A percentile compares a stretch with the other conserved stretches of the same genome.
phyloP scores from a whole-genome alignment of 2,329 filamentous ascomycete genomes.

The Pseudogymnoascus sp. region DNA sequence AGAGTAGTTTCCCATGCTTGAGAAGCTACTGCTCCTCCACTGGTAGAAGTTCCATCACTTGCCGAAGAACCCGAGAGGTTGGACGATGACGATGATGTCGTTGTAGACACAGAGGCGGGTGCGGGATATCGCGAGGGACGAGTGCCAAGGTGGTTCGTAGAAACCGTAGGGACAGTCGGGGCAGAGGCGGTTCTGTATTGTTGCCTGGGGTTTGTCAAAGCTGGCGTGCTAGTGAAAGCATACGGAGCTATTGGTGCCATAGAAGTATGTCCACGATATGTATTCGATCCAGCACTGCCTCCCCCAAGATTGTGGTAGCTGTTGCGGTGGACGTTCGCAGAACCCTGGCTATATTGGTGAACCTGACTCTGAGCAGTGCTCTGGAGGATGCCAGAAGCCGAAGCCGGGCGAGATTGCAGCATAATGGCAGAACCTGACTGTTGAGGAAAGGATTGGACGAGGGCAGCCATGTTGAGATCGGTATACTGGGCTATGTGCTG shows the following conservation, averaged over 20 bases:
- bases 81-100: slow-evolving; percentile 28
- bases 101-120: slow-evolving; percentile 44
- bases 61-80: slow-evolving; percentile 23
- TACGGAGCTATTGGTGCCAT: slow-evolving; percentile 64
- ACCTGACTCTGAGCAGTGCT: slow-evolving; percentile 26
- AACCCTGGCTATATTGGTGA: slow-evolving; percentile 39
- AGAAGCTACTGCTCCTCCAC: slow-evolving; percentile 15
- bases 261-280: slow-evolving; percentile 44
- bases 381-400: slow-evolving; percentile 47
- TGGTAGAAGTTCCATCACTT: not conserved
- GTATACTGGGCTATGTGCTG: not conserved
- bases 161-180: slow-evolving; percentile 37
- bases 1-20: slow-evolving; percentile 12
- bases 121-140: slow-evolving; percentile 37
- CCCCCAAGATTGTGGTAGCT: slow-evolving; percentile 45
- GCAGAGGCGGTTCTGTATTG: slow-evolving; percentile 49
- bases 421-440: slow-evolving; percentile 66
- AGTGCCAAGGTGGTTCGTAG: slow-evolving; percentile 28
- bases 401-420: slow-evolving; percentile 65
- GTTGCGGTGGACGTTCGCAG: slow-evolving; percentile 40
- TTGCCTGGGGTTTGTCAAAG: slow-evolving; percentile 49
- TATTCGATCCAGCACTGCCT: slow-evolving; percentile 37
- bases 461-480: slow-evolving; percentile 64
- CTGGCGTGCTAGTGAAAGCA: slow-evolving; percentile 66
- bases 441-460: slow-evolving; percentile 75